Base-by-base conservation (phyloP, 2,329 filamentous ascomycete genomes). In the Capronia coronata region DNA sequence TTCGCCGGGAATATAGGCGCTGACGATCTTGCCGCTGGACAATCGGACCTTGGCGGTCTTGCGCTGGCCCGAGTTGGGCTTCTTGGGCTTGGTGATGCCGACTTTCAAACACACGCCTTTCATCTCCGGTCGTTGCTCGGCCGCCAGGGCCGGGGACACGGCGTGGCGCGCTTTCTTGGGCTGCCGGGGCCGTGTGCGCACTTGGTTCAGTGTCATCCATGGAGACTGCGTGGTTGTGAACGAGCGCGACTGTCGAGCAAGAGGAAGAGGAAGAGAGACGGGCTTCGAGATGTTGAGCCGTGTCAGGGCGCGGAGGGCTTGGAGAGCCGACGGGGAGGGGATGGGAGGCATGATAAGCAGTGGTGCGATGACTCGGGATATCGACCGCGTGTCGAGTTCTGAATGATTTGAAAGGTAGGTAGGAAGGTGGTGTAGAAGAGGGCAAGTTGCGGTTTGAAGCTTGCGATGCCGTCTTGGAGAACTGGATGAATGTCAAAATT, bases 91-190 rank as follows among this genome's bases (percentile, higher is more conserved):
- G 62, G 86, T 89, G 61, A 90, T 87, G 64, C 87, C 89, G 53
- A 97, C 93, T 67, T 94, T 90, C 57, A 98, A 74, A 69, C 93
- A 97, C 30, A 98, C 93, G 61, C 91, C 93, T 75, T 97, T 97
- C 72, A 95, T 83, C 65, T 86, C 80, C 2, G 93, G 89, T 37
- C 86, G 78, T 44, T 80, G 69, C 54, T 77, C 76, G 18, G 54
- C 48, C 43, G 76, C 75, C 46, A 98, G 78, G 18, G 91, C 90
- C 0, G 93, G 93, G 2, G 91, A 97, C 44, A 87, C 83, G 60
- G 87, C 80, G 71, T 94, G 89, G 57, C 93, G 87, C 1, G 86
- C 86, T 51, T 80, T 80, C 71, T 94, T 88, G 42, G 81, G 76
- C 60, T 80, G 80, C 55, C 93, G 86, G 64, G 87, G 90, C 60